phyloP scores from a whole-genome alignment of 441 rosid species.

The Pelargonium fulgidum region DNA sequence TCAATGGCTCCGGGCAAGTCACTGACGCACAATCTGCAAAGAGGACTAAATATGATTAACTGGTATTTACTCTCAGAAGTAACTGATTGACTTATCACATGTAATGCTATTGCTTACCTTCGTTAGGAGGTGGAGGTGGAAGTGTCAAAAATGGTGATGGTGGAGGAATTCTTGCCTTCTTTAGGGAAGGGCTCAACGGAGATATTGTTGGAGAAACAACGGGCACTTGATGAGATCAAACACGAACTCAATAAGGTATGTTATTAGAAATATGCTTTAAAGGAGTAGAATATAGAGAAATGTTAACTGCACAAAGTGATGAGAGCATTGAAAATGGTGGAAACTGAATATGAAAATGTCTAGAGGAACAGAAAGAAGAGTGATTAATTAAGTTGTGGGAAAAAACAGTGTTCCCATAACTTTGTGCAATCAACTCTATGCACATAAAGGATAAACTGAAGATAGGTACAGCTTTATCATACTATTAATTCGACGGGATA shows the following conservation, averaged over 20 bases:
- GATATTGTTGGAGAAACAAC: conserved; percentile 36
- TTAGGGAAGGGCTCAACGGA: conserved; percentile 32
- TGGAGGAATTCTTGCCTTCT: conserved; percentile 36
- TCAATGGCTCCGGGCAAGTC: conserved; percentile 47
- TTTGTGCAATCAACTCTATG: not conserved
- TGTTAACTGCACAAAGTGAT: too few relatives aligned
- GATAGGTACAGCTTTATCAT: conserved; percentile 17
- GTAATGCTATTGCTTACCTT: conserved; percentile 26
- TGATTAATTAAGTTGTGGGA: too few relatives aligned
- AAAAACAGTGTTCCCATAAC: too few relatives aligned
- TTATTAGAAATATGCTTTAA: conserved; percentile 5
- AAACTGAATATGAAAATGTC: too few relatives aligned
- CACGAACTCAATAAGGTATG: conserved; percentile 1
- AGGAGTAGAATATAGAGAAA: not conserved
- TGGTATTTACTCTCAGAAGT: not conserved
- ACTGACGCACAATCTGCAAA: conserved; percentile 43
- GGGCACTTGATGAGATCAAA: conserved; percentile 26
- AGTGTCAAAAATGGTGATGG: conserved; percentile 34
- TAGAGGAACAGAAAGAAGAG: too few relatives aligned
- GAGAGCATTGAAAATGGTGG: too few relatives aligned
- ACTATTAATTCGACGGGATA: conserved; percentile 25
- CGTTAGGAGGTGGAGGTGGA: conserved; percentile 63
- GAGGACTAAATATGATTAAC: conserved; percentile 2
- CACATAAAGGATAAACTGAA: too few relatives aligned
- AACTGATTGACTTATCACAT: not conserved